These are phyloP conservation scores for Schoenoplectus triqueter DNA, from an alignment of 202 grass and related monocot species.

Conservation along the genomic window DNA sequence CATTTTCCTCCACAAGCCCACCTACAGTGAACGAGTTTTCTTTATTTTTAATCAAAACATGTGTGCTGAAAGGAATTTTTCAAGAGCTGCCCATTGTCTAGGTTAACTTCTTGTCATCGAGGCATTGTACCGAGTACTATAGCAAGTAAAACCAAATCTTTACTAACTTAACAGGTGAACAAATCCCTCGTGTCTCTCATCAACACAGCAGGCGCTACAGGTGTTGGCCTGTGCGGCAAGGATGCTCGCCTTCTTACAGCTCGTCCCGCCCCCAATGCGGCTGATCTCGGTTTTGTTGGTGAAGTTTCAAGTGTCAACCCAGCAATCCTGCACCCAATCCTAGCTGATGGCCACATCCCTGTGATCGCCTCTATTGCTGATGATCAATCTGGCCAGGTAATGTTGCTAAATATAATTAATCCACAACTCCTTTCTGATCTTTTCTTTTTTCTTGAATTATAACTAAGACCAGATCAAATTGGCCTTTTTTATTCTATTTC, in stretches of 20 bases:
- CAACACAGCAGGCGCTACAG: slow-evolving; percentile 59
- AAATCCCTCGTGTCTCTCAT: slow-evolving; percentile 82
- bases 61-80: background rate
- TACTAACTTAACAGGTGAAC: slow-evolving; percentile 49
- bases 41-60: background rate
- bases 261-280: slow-evolving; percentile 62
- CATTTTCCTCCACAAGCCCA: background rate
- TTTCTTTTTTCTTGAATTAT: background rate
- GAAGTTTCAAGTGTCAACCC: slow-evolving; percentile 76
- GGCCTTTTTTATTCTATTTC: background rate
- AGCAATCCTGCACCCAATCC: slow-evolving; percentile 62
- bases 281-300: slow-evolving; percentile 68
- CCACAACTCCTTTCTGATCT: background rate
- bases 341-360: slow-evolving; percentile 63
- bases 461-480: background rate
- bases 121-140: background rate
- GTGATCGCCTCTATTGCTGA: slow-evolving; percentile 87
- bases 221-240: slow-evolving; percentile 81
- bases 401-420: background rate
- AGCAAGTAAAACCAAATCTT: background rate
- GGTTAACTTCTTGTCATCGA: background rate
- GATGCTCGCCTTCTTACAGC: slow-evolving; percentile 85
- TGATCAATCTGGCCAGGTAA: slow-evolving; percentile 51
- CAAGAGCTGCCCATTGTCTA: background rate
- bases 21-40: background rate